Conservation (phyloP, 495 filamentous ascomycete species). For the Penicillium coffeae region DNA sequence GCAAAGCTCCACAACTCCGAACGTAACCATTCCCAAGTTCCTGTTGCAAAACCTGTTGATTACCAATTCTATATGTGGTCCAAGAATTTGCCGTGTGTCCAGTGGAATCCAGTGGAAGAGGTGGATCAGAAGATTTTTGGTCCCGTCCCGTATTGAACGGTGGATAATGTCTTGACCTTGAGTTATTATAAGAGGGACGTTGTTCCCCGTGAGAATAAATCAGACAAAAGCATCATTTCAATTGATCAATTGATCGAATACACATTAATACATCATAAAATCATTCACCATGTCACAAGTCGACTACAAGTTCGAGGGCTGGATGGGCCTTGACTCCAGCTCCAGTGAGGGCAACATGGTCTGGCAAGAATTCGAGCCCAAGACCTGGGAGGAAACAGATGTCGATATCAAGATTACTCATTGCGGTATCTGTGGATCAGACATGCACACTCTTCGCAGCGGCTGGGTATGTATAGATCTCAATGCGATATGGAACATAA, state of each 20-base stretch:
- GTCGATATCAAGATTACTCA: conserved; percentile 50
- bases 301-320: conserved; percentile 73
- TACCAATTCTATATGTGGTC: background rate
- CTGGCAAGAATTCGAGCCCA: conserved; percentile 74
- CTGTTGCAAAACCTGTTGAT: background rate
- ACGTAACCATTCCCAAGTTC: background rate
- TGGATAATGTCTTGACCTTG: background rate
- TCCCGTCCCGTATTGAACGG: background rate
- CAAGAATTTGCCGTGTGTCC: no score
- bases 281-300: conserved; percentile 26
- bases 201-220: background rate
- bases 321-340: conserved; percentile 63
- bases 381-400: conserved; percentile 76
- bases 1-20: conserved; percentile 20
- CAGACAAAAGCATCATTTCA: no score
- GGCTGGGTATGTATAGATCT: conserved; percentile 60
- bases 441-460: conserved; percentile 69
- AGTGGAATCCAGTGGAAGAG: background rate
- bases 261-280: background rate
- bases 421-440: conserved; percentile 49
- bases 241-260: background rate
- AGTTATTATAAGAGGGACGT: background rate
- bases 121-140: background rate
- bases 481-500: background rate
- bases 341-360: conserved; percentile 71